Evolutionary conservation across 1,284 basidiomycete genomes (phyloP), one percentile per base, ranked within the genome.

Genomic region (Leccinum ponderosum): DNA sequence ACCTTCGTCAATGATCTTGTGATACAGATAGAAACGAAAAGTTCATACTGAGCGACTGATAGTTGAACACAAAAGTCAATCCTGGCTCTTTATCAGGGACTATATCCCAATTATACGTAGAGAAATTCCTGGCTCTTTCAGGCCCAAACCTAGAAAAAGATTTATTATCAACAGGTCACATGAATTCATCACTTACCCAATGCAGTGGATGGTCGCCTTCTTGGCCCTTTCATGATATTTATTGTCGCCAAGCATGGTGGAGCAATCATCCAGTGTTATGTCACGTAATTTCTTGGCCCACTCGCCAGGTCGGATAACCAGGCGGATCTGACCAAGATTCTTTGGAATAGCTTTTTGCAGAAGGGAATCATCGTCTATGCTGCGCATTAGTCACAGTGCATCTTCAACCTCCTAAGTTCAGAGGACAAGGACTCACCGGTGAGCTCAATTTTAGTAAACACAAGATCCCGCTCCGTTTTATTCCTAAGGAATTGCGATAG

Each of bases 31-130:
- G 15, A 47, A 48, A 47, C 9, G 37, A 55, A 7, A 5, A 55
- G n/a, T 44, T 44, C 42, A 53, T 62, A 62, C 69, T 31, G 1
- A 68, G 56, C 8, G 65, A 59, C 15, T 29, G 54, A 35, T 64
- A 68, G 37, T 63, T 69, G 62, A 70, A 71, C 42, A 61, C 56
- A 6, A 69, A 71, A 5, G 60, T 20, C 25, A 64, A 27, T 11
- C 3, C 1, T 3, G 60, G 67, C 25, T 58, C 52, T 17, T 27
- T 3, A 25, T 65, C 48, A 5, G 33, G 55, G 1, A 31, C 31
- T 4, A 65, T 5, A 3, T 3, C 1, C 25, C 7, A 1, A 3
- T 8, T 4, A 39, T 39, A 3, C 42, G n/a, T 9, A 11, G 0
- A 0, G 3, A 6, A n/a, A 17, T 17, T 3, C n/a, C 42, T 44